A percentile compares a stretch with the other conserved stretches of the same genome.
phyloP scores from a whole-genome alignment of 257 asterid genomes.

The Nicotiana sylvestris region DNA sequence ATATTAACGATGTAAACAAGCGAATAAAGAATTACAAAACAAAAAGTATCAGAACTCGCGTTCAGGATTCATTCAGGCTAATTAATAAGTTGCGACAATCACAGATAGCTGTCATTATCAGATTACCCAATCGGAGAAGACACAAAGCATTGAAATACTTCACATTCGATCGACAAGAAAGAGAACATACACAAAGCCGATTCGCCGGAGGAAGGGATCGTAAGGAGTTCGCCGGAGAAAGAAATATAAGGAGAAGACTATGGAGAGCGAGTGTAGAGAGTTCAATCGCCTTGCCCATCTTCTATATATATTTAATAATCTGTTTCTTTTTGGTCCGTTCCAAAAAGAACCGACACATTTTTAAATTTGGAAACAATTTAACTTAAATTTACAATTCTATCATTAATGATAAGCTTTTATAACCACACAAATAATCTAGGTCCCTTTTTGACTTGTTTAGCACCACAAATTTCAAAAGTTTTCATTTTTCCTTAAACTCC shows the following conservation, averaged over 20 bases:
- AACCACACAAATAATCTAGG: too few relatives aligned
- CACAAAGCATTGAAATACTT: not conserved
- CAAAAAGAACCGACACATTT: too few relatives aligned
- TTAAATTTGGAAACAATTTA: too few relatives aligned
- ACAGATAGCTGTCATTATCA: not conserved
- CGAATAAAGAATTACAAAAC: not conserved
- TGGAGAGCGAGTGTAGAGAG: not conserved
- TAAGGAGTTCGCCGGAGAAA: not conserved
- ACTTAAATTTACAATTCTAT: too few relatives aligned
- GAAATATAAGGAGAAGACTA: not conserved
- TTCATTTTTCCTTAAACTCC: too few relatives aligned
- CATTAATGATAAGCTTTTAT: too few relatives aligned
- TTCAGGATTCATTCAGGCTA: not conserved
- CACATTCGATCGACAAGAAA: not conserved
- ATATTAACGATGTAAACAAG: not conserved
- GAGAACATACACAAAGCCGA: not conserved
- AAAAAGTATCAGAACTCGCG: not conserved
- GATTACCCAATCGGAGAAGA: not conserved
- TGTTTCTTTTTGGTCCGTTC: too few relatives aligned
- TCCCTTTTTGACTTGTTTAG: too few relatives aligned
- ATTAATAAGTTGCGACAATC: not conserved
- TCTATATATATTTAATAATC: too few relatives aligned
- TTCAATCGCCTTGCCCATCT: not conserved
- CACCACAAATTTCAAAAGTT: too few relatives aligned
- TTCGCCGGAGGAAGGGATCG: not conserved